Conservation (phyloP, 352 stramenopile species). For the Phytophthora boehmeriae region DNA sequence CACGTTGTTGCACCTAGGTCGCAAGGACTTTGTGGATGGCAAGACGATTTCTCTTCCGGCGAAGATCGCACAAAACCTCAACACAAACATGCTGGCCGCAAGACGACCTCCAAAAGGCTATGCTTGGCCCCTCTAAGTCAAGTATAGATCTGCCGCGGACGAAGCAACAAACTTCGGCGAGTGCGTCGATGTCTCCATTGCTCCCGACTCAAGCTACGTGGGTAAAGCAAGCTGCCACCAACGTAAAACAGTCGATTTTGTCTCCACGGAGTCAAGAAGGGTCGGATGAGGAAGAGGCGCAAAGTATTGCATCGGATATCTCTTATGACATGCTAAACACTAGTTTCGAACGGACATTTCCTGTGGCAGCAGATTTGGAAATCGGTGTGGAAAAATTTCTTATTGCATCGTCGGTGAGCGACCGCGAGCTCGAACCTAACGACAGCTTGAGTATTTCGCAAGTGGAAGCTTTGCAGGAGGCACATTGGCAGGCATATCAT, state of each 20-base stretch:
- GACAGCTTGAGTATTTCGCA: constrained; percentile 82
- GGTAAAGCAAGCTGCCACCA: constrained; percentile 10
- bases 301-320: constrained; percentile 10
- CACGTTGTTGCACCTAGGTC: constrained; percentile 21
- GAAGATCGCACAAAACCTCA: constrained; percentile 7
- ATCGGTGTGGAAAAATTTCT: constrained; percentile 79
- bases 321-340: constrained; percentile 60
- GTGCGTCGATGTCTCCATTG: neutral
- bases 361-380: constrained; percentile 74
- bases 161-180: constrained; percentile 4
- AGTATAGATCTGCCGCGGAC: too few relatives aligned
- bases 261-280: constrained; percentile 23
- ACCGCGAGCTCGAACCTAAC: constrained; percentile 48
- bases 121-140: constrained; percentile 5
- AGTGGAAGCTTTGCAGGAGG: constrained; percentile 80
- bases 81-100: constrained; percentile 1
- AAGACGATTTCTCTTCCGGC: constrained; percentile 4
- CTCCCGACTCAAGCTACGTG: constrained; percentile 5
- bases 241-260: neutral
- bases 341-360: constrained; percentile 69
- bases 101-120: constrained; percentile 12
- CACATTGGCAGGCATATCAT: constrained; percentile 83
- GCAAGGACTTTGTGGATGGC: constrained; percentile 24
- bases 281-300: constrained; percentile 23
- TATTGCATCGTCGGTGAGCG: constrained; percentile 58